These are phyloP conservation scores for Populus tremula DNA, from an alignment of 345 rosid genomes.

Conservation along the genomic window DNA sequence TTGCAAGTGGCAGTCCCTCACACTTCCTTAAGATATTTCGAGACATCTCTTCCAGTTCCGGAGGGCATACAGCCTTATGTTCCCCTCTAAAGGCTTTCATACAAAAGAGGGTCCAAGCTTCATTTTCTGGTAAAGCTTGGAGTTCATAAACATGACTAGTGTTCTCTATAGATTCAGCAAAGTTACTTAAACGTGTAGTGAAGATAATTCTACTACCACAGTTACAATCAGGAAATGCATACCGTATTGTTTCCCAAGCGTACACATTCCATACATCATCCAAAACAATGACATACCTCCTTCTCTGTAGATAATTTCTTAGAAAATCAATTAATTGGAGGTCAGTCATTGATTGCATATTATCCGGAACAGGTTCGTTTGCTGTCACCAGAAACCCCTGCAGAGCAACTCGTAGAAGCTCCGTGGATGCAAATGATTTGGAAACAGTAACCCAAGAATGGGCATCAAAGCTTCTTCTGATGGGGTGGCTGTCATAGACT, in stretches of 20 bases:
- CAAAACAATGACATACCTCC: conserved; percentile 11
- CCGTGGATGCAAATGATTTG: neutral
- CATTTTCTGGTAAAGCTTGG: neutral
- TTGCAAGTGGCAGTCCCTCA: conserved; percentile 16
- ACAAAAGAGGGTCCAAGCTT: conserved; percentile 6
- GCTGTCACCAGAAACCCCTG: neutral
- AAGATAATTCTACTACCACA: neutral
- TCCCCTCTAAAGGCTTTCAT: conserved; percentile 14
- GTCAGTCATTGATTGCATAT: neutral
- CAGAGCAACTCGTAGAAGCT: neutral
- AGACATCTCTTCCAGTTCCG: conserved; percentile 4
- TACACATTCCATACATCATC: conserved; percentile 14
- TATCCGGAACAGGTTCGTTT: neutral
- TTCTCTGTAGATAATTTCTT: neutral
- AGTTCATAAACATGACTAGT: neutral
- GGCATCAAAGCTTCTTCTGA: conserved; percentile 4
- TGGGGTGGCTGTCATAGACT: conserved; percentile 3
- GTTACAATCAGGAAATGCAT: neutral
- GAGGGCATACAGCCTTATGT: neutral
- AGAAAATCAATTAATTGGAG: conserved; percentile 1
- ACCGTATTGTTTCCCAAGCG: conserved; percentile 7
- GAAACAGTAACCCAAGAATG: conserved; percentile 12
- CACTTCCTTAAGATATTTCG: neutral
- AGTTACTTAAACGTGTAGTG: neutral
- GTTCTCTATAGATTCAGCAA: neutral